These are phyloP conservation scores for Syzygium malaccense DNA, from an alignment of 441 rosid genomes.

Conservation along the genomic window DNA sequence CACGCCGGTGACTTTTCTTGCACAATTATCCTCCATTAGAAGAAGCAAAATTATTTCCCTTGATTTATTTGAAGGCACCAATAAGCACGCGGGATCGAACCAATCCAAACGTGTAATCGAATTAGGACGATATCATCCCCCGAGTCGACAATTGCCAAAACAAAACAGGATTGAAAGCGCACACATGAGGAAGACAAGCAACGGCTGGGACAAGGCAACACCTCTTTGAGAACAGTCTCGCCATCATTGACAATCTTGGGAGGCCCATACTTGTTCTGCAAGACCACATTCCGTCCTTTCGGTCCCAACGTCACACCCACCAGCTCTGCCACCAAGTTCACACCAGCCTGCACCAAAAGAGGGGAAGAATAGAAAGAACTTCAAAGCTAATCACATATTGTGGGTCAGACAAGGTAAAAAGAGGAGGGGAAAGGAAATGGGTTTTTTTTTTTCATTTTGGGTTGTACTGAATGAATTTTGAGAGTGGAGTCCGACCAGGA, in stretches of 20 bases:
- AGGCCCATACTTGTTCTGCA: constrained; percentile 87
- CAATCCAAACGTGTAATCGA: neutral
- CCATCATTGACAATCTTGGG: constrained; percentile 94
- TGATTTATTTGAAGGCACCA: neutral
- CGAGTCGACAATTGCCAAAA: neutral
- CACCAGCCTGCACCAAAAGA: constrained; percentile 55
- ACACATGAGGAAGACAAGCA: neutral
- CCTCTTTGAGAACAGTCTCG: constrained; percentile 88
- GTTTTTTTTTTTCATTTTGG: neutral
- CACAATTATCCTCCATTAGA: neutral
- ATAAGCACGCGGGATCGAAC: neutral
- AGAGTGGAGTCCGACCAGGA: constrained; percentile 40
- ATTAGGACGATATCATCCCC: neutral
- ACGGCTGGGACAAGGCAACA: neutral
- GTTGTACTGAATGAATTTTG: neutral
- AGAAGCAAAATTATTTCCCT: neutral
- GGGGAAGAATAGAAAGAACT: neutral
- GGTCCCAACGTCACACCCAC: constrained; percentile 92
- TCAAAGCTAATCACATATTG: neutral
- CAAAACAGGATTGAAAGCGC: neutral
- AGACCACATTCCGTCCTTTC: constrained; percentile 83
- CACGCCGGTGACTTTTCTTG: neutral
- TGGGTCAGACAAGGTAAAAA: neutral
- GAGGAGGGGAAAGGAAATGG: neutral
- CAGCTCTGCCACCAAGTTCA: constrained; percentile 69